A percentile compares a stretch with the other conserved stretches of the same genome.
These are phyloP conservation scores for Ogataea philodendri DNA, from an alignment of 805 yeast genomes.

Conservation along the genomic window DNA sequence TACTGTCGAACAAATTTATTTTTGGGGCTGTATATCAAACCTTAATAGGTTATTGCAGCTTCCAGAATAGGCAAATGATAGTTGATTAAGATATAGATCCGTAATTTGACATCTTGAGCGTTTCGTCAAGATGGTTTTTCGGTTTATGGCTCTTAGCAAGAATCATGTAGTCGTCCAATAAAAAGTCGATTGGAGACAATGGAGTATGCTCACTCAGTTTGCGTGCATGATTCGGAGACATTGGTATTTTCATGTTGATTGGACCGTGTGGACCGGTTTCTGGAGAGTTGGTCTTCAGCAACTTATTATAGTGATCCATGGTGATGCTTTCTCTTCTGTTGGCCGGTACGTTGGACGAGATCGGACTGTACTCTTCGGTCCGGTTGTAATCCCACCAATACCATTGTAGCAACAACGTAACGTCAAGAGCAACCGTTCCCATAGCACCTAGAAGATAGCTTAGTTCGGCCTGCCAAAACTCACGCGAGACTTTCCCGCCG, in stretches of 20 bases:
- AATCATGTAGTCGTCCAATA: conserved; percentile 30
- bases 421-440: conserved; percentile 51
- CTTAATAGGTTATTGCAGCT: not conserved
- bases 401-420: conserved; percentile 45
- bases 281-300: conserved; percentile 8
- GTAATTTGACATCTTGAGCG: conserved; percentile 10
- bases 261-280: conserved; percentile 17
- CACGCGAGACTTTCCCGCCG: conserved; percentile 33
- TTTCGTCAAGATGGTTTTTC: conserved; percentile 5
- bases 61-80: conserved; percentile 7
- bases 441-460: conserved; percentile 50
- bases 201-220: conserved; percentile 36
- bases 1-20: conserved; percentile 2
- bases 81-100: conserved; percentile 7
- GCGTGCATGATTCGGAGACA: conserved; percentile 33
- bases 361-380: too few relatives aligned
- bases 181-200: conserved; percentile 37
- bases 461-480: conserved; percentile 40
- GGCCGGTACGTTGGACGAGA: too few relatives aligned
- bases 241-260: conserved; percentile 24
- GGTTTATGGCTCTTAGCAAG: conserved; percentile 4
- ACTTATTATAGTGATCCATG: conserved; percentile 6
- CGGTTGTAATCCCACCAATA: conserved; percentile 29
- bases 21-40: conserved; percentile 4
- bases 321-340: conserved; percentile 6